Percentiles rank a stretch among this genome's conserved stretches.
Evolutionary conservation across 805 yeast genomes (phyloP).

Genomic region (Candida vartiovaarae): DNA sequence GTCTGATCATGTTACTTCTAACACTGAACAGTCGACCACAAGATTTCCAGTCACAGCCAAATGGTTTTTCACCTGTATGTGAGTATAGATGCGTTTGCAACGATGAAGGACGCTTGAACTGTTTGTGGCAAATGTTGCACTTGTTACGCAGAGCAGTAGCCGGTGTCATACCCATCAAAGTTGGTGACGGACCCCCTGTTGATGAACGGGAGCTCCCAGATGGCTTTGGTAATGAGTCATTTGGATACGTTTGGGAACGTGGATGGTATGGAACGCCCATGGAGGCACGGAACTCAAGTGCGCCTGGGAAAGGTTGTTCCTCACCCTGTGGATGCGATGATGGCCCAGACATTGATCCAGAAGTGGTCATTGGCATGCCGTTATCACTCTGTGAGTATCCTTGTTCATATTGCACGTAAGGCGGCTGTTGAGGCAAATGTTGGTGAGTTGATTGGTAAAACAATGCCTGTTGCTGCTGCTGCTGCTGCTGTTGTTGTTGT

Average conservation of each 20-base stretch:
- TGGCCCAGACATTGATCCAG: not conserved
- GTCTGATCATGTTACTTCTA: slow-evolving; percentile 76
- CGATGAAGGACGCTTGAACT: slow-evolving; percentile 78
- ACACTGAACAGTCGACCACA: slow-evolving; percentile 71
- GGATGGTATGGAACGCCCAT: slow-evolving; percentile 7
- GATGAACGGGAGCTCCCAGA: slow-evolving; percentile 8
- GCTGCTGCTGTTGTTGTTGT: slow-evolving; percentile 1
- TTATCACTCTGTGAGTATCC: not conserved
- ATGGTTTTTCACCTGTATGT: slow-evolving; percentile 80
- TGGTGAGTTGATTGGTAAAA: not conserved
- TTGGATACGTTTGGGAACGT: slow-evolving; percentile 16
- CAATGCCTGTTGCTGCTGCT: not conserved
- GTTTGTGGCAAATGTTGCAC: slow-evolving; percentile 57
- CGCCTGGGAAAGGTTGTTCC: slow-evolving; percentile 21
- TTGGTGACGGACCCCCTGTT: not conserved
- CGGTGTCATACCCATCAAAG: slow-evolving; percentile 31
- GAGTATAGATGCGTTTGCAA: slow-evolving; percentile 72
- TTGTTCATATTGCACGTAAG: not conserved
- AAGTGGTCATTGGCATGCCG: not conserved
- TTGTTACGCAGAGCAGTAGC: slow-evolving; percentile 40
- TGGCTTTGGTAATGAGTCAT: slow-evolving; percentile 4
- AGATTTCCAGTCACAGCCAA: slow-evolving; percentile 51
- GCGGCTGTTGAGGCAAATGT: slow-evolving; percentile 2
- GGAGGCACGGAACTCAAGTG: slow-evolving; percentile 10
- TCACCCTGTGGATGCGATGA: slow-evolving; percentile 2